Base-by-base conservation (phyloP, 2,329 filamentous ascomycete species). In the Apiospora koreana region DNA sequence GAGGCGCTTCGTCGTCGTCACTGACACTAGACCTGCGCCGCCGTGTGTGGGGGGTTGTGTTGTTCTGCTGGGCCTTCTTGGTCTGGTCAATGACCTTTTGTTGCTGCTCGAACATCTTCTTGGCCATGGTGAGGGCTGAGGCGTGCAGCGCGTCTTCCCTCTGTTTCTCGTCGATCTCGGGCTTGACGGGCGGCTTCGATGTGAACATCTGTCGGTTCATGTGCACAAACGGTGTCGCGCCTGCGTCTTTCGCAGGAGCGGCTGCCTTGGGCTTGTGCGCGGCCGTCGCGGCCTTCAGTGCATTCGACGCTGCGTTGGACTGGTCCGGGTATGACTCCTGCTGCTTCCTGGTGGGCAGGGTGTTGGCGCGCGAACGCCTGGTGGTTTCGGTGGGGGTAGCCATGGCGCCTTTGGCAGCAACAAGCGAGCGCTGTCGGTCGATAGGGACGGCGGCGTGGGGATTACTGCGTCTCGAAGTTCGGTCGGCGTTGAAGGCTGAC, bases 51-150 rank as follows among this genome's bases (percentile, higher is more conserved):
- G 77, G 73, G 25, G 78, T 72, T 9, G 79, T 67, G 10, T 74
- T 71, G 25, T 78, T 77, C 9, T 77, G 78, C 14, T 85, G 79
- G 1, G 77, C 77, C 68, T 83, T 83, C 73, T 82, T 84, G 41
- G 83, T 81, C 72, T 86, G 83, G 8, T 90, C 87, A 1, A 87
- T 84, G 71, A 86, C 86, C 72, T 87, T 88, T 72, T 93, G 89
- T 74, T 94, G 91, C 43, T 89, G 84, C 14, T 85, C 88, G 78
- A 94, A 97, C 90, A 97, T 95, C 75, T 92, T 89, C 80, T 92
- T 93, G 8, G 95, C 94, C 94, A 98, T 97, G 14, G 93, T 93
- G 3, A 97, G 85, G 2, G 95, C 94, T 25, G 94, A 95, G 41
- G 94, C 93, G 73, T 92, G 92, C 2, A 97, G 84, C 5, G 91